Base-by-base conservation (phyloP, 2,329 filamentous ascomycete species). In the Aureobasidium sp. region DNA sequence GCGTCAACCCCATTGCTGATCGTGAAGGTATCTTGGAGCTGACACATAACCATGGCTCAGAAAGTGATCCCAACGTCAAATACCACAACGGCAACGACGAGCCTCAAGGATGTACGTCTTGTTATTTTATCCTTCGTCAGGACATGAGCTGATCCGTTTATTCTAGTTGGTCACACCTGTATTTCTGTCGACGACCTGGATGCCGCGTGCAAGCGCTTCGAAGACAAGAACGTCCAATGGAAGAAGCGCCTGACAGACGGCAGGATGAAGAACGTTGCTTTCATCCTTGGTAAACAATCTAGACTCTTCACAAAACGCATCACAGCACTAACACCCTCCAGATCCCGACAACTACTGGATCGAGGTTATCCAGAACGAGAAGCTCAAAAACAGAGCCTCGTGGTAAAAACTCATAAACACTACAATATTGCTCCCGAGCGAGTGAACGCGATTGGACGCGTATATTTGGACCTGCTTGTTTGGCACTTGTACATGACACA, bases 211-310 rank as follows among this genome's bases (percentile, higher is more conserved):
- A 73, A 84, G 65, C 81, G 90, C 12, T 90, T 97, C 61, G 93
- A 97, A 67, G 80, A 83, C 53, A 74, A 88, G 65, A 80, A 85
- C 5, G 86, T 91, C 53, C 84, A 79, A 70, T 98, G 90, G 88
- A 95, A 95, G 82, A 97, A 97, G 83, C 79, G 88, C 59, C 77
- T 97, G 57, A 95, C 88, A 2, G 91, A 97, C 58, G 91, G 91
- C 2, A 69, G 75, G 42, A 95, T 96, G 90, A 91, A 88, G 78
- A 88, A 93, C 59, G 84, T 97, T 51, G 93, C 93, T 0, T 97
- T 97, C 66, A 72, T 97, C 41, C 75, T 95, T 42, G 91, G 71
- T 72, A 61, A 29, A 66, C 62, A 17, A 17, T 16, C 17, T 4
- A 16, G 5, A 0, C n/a, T 16, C 4, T 3, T 8, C 34, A 17